These are phyloP conservation scores for Aureobasidium musti DNA, from an alignment of 2,329 filamentous ascomycete species.

Conservation along the genomic window DNA sequence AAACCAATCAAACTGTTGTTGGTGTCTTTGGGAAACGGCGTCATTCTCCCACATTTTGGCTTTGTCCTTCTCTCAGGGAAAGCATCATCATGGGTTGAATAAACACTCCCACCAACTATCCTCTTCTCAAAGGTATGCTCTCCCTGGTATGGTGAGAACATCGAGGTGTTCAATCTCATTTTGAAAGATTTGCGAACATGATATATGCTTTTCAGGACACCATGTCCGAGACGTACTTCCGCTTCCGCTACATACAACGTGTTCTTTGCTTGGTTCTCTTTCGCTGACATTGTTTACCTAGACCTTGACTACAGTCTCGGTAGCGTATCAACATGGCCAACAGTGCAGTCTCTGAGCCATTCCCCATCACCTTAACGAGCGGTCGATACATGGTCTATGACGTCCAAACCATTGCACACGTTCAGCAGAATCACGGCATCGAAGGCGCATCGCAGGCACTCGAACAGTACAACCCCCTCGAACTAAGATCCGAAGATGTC, in stretches of 20 bases:
- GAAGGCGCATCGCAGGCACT: constrained; percentile 88
- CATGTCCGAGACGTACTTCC: neutral
- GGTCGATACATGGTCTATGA: constrained; percentile 89
- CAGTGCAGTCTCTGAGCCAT: constrained; percentile 52
- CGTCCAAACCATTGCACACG: constrained; percentile 72
- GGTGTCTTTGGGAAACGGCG: constrained; percentile 17
- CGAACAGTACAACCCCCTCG: constrained; percentile 88
- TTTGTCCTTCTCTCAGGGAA: neutral
- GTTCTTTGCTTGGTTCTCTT: neutral
- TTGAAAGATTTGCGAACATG: constrained; percentile 53
- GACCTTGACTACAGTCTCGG: constrained; percentile 54
- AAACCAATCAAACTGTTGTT: constrained; percentile 27
- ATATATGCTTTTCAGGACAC: constrained; percentile 46
- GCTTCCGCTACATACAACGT: neutral
- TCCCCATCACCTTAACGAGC: constrained; percentile 79
- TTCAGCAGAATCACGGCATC: constrained; percentile 79
- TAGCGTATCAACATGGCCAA: constrained; percentile 38
- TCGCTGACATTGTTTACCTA: constrained; percentile 52
- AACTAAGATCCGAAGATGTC: constrained; percentile 89
- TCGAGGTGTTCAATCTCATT: constrained; percentile 49
- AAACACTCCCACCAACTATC: constrained; percentile 11
- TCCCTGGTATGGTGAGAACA: constrained; percentile 58
- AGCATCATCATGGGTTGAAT: constrained; percentile 30
- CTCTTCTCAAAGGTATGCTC: constrained; percentile 24
- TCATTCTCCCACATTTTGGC: constrained; percentile 14